phyloP scores from a whole-genome alignment of 768 basidiomycete species.

The Suillus hirtellus region DNA sequence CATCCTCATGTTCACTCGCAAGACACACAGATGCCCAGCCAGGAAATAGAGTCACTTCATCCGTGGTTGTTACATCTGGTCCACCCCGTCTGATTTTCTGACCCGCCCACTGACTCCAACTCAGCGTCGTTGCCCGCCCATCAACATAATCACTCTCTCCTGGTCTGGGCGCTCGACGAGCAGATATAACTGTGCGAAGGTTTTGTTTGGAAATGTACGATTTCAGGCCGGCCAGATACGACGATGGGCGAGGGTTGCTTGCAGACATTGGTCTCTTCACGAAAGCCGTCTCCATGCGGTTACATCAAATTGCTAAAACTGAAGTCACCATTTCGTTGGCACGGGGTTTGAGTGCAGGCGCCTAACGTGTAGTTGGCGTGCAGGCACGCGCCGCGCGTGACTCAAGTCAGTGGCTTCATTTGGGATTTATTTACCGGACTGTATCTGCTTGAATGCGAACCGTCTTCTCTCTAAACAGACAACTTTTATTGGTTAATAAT shows the following conservation, averaged over 20 bases:
- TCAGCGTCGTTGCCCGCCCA: constrained; percentile 33
- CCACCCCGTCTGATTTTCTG: constrained; percentile 47
- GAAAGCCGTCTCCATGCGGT: constrained; percentile 3
- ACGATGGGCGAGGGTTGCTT: constrained; percentile 35
- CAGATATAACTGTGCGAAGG: constrained; percentile 29
- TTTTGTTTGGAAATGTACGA: constrained; percentile 52
- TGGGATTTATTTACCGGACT: background rate
- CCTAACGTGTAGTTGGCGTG: constrained; percentile 2
- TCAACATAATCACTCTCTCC: constrained; percentile 25
- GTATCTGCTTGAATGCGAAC: constrained; percentile 15
- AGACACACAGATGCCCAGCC: constrained; percentile 75
- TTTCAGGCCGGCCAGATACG: constrained; percentile 41
- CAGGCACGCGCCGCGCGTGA: constrained; percentile 11
- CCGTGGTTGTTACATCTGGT: constrained; percentile 29
- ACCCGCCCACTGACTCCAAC: constrained; percentile 66
- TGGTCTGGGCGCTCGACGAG: constrained; percentile 18
- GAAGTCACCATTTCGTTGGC: background rate
- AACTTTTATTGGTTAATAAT: background rate
- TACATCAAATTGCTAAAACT: background rate
- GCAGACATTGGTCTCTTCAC: constrained; percentile 14
- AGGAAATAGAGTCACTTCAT: constrained; percentile 67
- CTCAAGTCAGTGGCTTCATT: background rate
- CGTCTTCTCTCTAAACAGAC: background rate
- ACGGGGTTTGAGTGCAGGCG: background rate
- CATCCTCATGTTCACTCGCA: constrained; percentile 25